Percentiles rank a stretch among this genome's conserved stretches.
phyloP scores from a whole-genome alignment of 23 red algal species.

The Pyropia yezoensis region DNA sequence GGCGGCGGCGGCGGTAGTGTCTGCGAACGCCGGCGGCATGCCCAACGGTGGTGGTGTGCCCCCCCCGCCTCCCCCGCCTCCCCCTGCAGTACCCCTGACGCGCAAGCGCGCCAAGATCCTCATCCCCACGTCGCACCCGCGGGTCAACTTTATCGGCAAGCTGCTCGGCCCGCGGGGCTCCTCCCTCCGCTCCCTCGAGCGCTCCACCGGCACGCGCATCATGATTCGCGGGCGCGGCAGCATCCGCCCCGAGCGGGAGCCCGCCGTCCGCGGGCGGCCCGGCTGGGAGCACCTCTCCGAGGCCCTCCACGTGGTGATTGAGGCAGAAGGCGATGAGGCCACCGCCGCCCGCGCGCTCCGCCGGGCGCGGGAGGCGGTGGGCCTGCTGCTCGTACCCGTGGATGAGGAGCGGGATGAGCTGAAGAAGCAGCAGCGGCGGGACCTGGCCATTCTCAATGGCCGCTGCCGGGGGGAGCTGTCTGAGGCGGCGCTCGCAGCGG shows the following conservation, averaged over 20 bases:
- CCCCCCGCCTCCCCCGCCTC: no score
- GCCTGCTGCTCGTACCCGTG: conserved; percentile 60
- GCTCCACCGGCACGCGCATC: conserved; percentile 58
- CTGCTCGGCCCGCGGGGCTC: conserved; percentile 70
- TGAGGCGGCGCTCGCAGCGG: background rate
- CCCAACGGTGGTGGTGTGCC: no score
- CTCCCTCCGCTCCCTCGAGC: conserved; percentile 60
- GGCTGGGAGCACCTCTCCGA: conserved; percentile 82
- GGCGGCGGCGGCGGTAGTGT: no score
- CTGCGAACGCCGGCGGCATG: no score
- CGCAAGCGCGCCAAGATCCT: conserved; percentile 49
- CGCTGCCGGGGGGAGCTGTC: background rate
- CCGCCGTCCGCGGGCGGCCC: conserved; percentile 64
- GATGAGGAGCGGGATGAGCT: conserved; percentile 63
- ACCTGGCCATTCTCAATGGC: conserved; percentile 71
- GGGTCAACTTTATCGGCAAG: conserved; percentile 68
- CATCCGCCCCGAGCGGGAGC: conserved; percentile 78
- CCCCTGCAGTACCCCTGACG: no score
- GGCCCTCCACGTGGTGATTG: conserved; percentile 65
- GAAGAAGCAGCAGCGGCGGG: conserved; percentile 55
- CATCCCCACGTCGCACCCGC: conserved; percentile 58
- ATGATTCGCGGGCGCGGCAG: conserved; percentile 72
- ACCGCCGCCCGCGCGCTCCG: conserved; percentile 18
- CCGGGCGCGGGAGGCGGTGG: conserved; percentile 41
- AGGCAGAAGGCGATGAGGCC: conserved; percentile 32